Base-by-base conservation (phyloP, 1,284 basidiomycete genomes). In the Microbotryum saponariae region DNA sequence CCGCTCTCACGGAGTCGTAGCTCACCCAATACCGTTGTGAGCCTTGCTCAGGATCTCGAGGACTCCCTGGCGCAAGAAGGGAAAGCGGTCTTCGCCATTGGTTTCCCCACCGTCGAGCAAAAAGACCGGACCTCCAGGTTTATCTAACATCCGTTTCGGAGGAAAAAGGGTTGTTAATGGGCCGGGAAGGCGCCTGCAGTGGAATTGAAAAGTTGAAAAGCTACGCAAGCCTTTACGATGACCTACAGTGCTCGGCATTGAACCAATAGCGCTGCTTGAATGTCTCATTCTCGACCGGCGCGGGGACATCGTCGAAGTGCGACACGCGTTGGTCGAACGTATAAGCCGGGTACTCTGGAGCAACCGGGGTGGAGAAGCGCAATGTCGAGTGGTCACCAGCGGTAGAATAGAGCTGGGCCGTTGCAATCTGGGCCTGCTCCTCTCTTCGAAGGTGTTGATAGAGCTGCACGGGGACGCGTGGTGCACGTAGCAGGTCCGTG, bases 111-210 rank as follows among this genome's bases (percentile, higher is more conserved):
- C 72, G 53, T 76, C 76, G 33, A 76, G 69, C 29, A 77, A 66
- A 55, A 71, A 71, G 58, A 77, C 69, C 6, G 75, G 74, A 6
- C 84, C 86, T 52, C 84, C 83, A 2, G 80, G 77, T 62, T 82
- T 80, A 76, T 94, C 73, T 86, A 91, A 53, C 92, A 80, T 91
- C 92, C 97, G 76, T 91, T 97, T 25, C 46, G 16, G 16, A n/a
- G 6, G 20, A 29, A 77, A 69, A 62, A 79, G 78, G 25, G 14
- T 55, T 31, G 44, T 31, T 16, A 37, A 6, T 27, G 27, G 27
- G 27, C 27, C 27, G 27, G 6, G 27, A 27, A 27, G 27, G 27
- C 27, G 27, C 27, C 27, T 6, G 27, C 27, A 27, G 27, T 27
- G 27, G 27, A 6, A 27, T 27, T 6, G 27, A 27, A 27, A 6